Conservation (phyloP, 805 yeast genomes). For the Candida yuanshanica region DNA sequence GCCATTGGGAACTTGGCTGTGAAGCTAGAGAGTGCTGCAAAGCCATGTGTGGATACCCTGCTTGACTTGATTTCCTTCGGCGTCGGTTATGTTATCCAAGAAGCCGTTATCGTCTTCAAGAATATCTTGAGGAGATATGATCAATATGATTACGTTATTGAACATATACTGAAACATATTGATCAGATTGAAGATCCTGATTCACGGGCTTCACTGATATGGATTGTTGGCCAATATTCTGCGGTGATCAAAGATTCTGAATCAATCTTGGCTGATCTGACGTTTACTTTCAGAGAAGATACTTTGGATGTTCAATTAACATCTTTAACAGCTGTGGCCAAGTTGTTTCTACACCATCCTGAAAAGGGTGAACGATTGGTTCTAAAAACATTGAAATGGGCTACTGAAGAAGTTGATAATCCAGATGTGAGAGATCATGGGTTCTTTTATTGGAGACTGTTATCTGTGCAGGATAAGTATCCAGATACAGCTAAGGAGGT, state of each 20-base stretch:
- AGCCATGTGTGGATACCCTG: constrained; percentile 58
- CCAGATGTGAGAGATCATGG: constrained; percentile 89
- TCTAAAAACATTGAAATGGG: constrained; percentile 51
- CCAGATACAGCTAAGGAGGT: constrained; percentile 42
- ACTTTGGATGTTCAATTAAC: constrained; percentile 69
- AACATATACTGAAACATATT: constrained; percentile 35
- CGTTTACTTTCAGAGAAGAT: constrained; percentile 51
- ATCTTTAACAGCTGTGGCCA: constrained; percentile 67
- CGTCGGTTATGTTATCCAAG: constrained; percentile 73
- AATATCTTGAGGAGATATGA: constrained; percentile 78
- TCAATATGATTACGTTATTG: constrained; percentile 39
- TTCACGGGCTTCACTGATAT: constrained; percentile 68
- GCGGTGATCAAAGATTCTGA: constrained; percentile 38
- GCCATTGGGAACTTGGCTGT: constrained; percentile 89
- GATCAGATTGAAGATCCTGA: constrained; percentile 69
- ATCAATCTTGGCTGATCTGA: constrained; percentile 36
- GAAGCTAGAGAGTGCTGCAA: constrained; percentile 58
- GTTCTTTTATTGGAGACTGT: constrained; percentile 75
- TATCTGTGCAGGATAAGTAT: constrained; percentile 43
- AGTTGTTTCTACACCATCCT: constrained; percentile 56
- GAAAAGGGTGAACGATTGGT: constrained; percentile 49
- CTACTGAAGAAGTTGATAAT: constrained; percentile 69
- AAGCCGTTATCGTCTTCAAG: constrained; percentile 67
- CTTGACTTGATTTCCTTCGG: constrained; percentile 56
- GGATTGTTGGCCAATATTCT: constrained; percentile 79